phyloP scores from a whole-genome alignment of 345 rosid species.

The Isatis tinctoria region DNA sequence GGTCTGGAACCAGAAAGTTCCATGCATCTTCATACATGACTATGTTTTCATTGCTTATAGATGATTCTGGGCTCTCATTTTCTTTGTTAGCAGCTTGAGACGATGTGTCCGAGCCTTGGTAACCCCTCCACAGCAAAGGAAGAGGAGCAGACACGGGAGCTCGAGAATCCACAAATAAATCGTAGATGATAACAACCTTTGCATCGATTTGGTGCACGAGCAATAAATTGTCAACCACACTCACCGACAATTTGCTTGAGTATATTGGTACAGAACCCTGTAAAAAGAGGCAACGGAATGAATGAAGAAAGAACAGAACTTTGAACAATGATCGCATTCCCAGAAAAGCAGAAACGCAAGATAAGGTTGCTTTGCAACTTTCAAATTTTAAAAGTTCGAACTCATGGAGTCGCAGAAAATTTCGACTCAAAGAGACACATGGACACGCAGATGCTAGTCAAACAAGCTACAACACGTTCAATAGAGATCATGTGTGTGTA shows the following conservation, averaged over 20 bases:
- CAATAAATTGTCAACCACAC: constrained; percentile 83
- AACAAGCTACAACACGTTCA: not conserved
- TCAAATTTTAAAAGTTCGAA: not conserved
- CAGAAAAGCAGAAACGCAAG: not conserved
- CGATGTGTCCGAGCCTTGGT: constrained; percentile 46
- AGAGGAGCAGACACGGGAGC: constrained; percentile 99
- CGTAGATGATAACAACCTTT: constrained; percentile 93
- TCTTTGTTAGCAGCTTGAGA: constrained; percentile 49
- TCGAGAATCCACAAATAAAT: constrained; percentile 82
- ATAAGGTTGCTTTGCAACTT: not conserved
- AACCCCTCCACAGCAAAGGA: constrained; percentile 77
- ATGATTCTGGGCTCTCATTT: constrained; percentile 49
- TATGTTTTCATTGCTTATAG: constrained; percentile 48
- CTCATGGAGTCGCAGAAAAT: constrained; percentile 6
- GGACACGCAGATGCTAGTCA: constrained; percentile 1
- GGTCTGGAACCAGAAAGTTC: constrained; percentile 90
- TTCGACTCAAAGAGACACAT: not conserved
- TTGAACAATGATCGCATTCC: not conserved
- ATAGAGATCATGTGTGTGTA: not conserved
- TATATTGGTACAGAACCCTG: constrained; percentile 97
- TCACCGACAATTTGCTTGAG: constrained; percentile 83
- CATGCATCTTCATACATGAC: constrained; percentile 80
- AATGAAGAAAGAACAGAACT: constrained; percentile 1
- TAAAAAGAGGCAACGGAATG: constrained; percentile 18
- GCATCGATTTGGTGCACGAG: constrained; percentile 98